Evolutionary conservation across 2,329 filamentous ascomycete genomes (phyloP).

Genomic region (Botrytis sinoallii): DNA sequence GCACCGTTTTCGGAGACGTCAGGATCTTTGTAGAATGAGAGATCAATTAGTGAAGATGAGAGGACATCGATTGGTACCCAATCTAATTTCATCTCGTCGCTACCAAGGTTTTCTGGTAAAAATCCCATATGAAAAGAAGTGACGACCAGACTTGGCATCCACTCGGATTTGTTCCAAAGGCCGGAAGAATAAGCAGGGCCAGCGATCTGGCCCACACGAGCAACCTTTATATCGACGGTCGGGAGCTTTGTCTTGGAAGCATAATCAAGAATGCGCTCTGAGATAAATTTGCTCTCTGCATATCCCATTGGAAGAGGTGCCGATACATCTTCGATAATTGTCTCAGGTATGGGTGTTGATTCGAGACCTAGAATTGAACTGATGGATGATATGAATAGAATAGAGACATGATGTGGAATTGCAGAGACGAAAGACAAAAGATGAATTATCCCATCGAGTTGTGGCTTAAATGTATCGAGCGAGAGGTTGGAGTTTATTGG

Average conservation of each 20-base stretch:
- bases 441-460: slow-evolving; percentile 41
- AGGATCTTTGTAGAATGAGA: background rate
- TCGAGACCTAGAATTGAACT: slow-evolving; percentile 22
- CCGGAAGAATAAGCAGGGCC: slow-evolving; percentile 31
- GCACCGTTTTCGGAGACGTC: background rate
- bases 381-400: slow-evolving; percentile 36
- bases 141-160: slow-evolving; percentile 1
- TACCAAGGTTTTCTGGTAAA: background rate
- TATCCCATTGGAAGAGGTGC: slow-evolving; percentile 30
- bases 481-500: slow-evolving; percentile 41
- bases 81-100: slow-evolving; percentile 3
- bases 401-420: slow-evolving; percentile 9
- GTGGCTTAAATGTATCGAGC: slow-evolving; percentile 37
- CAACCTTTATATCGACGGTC: slow-evolving; percentile 40
- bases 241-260: slow-evolving; percentile 30
- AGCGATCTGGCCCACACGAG: slow-evolving; percentile 49
- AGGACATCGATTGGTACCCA: slow-evolving; percentile 16
- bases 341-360: slow-evolving; percentile 24
- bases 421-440: slow-evolving; percentile 35
- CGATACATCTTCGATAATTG: background rate
- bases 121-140: slow-evolving; percentile 3
- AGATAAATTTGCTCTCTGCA: slow-evolving; percentile 33
- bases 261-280: slow-evolving; percentile 42
- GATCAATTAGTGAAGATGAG: background rate
- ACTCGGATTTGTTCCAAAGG: background rate